phyloP scores from a whole-genome alignment of 192 early-diverging fungal genomes.

The Coemansia sp. region DNA sequence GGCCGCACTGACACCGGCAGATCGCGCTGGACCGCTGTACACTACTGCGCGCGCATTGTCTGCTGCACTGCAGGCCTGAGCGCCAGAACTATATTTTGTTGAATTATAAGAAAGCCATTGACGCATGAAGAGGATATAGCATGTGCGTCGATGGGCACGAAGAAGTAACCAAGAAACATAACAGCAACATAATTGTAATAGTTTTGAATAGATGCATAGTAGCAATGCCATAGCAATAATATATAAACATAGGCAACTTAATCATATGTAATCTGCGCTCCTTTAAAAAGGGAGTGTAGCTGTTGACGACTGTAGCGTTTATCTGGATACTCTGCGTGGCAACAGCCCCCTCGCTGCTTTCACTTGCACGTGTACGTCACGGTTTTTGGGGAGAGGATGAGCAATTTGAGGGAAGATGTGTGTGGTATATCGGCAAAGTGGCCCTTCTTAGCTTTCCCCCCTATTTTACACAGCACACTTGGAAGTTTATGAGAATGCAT shows the following conservation, averaged over 20 bases:
- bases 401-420: not conserved
- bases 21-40: constrained; percentile 31
- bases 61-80: constrained; percentile 14
- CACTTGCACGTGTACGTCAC: not conserved
- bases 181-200: no score
- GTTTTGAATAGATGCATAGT: no score
- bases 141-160: no score
- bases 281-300: no score
- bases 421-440: not conserved
- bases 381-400: not conserved
- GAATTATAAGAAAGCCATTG: not conserved
- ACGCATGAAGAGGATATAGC: no score
- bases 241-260: no score
- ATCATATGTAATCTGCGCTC: no score
- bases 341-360: no score
- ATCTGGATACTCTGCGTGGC: no score
- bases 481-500: constrained; percentile 22
- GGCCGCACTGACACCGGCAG: constrained; percentile 27
- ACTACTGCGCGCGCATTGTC: constrained; percentile 26
- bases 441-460: not conserved
- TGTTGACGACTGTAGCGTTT: no score
- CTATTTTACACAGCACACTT: not conserved
- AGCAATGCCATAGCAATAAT: no score
- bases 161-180: no score
- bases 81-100: not conserved